Evolutionary conservation across 1,139 yeast genomes (phyloP).

Genomic region (Saccharomyces hybrid): DNA sequence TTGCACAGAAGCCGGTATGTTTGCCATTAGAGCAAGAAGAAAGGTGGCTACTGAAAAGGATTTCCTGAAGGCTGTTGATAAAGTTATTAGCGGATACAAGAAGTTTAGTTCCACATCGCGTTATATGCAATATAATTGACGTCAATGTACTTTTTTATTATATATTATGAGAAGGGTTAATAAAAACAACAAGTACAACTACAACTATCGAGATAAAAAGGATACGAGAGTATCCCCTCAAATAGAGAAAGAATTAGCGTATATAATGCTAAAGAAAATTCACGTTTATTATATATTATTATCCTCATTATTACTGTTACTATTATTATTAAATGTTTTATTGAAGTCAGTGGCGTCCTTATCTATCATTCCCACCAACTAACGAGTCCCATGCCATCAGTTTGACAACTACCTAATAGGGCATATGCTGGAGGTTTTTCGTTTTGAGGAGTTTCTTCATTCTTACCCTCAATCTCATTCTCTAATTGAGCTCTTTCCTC

Average conservation of each 20-base stretch:
- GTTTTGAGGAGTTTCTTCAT: conserved; percentile 24
- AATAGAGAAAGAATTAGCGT: not conserved
- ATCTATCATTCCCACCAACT: conserved; percentile 81
- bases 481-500: conserved; percentile 31
- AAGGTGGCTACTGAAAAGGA: conserved; percentile 97
- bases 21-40: conserved; percentile 95
- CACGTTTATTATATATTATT: not conserved
- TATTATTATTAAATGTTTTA: not conserved
- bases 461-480: conserved; percentile 17
- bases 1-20: conserved; percentile 98
- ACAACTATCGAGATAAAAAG: not conserved
- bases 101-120: conserved; percentile 94
- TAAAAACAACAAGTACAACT: not conserved
- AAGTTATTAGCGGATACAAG: conserved; percentile 96
- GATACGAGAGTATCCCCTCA: not conserved
- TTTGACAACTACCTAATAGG: conserved; percentile 82
- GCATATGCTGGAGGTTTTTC: conserved; percentile 65
- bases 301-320: not conserved
- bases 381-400: conserved; percentile 93
- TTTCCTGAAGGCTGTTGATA: conserved; percentile 92
- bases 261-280: not conserved
- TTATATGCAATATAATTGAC: conserved; percentile 90
- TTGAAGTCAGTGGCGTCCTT: not conserved
- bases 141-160: not conserved
- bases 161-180: not conserved